phyloP scores from a whole-genome alignment of 768 basidiomycete species.

The Lactarius indigo region DNA sequence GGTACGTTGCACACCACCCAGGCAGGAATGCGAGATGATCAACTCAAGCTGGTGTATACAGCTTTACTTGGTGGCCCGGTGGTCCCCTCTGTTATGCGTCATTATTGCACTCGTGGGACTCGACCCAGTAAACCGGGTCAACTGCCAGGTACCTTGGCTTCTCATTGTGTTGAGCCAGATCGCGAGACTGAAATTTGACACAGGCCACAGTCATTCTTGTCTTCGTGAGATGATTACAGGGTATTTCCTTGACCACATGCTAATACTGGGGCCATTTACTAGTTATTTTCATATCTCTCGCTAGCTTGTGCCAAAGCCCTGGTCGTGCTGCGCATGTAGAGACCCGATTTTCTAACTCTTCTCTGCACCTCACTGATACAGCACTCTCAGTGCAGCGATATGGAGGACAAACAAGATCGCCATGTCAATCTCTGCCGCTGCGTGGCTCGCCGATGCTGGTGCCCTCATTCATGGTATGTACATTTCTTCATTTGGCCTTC shows the following conservation, averaged over 20 bases:
- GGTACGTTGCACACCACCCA: not conserved
- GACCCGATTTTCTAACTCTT: not conserved
- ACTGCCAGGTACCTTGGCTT: not conserved
- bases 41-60: not conserved
- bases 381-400: constrained; percentile 1
- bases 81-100: not conserved
- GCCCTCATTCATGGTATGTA: not conserved
- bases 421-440: not conserved
- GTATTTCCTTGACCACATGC: not conserved
- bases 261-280: not conserved
- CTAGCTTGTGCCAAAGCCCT: constrained; percentile 13
- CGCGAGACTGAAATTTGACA: not conserved
- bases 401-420: constrained; percentile 3
- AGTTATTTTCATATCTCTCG: constrained; percentile 1
- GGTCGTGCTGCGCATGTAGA: constrained; percentile 19
- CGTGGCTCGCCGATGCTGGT: not conserved
- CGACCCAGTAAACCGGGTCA: not conserved
- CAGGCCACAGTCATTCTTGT: not conserved
- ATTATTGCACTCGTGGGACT: not conserved
- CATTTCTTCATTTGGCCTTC: not conserved
- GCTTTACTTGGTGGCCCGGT: not conserved
- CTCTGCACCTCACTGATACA: not conserved
- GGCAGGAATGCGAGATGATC: not conserved
- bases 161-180: not conserved
- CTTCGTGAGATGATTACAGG: not conserved